These are phyloP conservation scores for Chytridiales sp. DNA, from an alignment of 371 early-diverging fungal species.

Conservation along the genomic window DNA sequence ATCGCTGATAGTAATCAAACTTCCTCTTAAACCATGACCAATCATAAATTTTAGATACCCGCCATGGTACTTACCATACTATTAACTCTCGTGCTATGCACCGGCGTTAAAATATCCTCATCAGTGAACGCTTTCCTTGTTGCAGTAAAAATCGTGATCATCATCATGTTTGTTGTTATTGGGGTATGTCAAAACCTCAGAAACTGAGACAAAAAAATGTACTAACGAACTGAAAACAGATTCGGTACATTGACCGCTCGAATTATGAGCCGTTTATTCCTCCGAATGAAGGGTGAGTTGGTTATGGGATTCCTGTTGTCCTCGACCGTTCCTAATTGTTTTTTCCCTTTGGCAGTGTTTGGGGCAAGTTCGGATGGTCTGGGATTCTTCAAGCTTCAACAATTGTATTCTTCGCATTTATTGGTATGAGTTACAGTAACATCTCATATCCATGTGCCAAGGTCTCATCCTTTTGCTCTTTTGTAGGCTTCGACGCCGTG, in stretches of 20 bases:
- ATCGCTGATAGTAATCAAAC: too few species aligned
- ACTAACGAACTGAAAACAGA: too few species aligned
- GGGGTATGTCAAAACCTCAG: constrained; percentile 26
- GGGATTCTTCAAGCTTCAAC: constrained; percentile 52
- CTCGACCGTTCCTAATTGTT: constrained; percentile 42
- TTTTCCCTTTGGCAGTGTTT: background rate
- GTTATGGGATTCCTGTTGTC: constrained; percentile 56
- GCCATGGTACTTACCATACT: constrained; percentile 36
- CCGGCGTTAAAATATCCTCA: constrained; percentile 75
- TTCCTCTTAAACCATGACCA: too few species aligned
- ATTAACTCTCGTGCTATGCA: constrained; percentile 60
- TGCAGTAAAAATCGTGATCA: constrained; percentile 67
- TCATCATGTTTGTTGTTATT: constrained; percentile 79
- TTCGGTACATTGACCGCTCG: constrained; percentile 59
- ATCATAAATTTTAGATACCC: constrained; percentile 18
- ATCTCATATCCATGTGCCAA: too few species aligned
- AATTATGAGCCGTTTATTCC: constrained; percentile 85
- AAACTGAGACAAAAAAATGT: too few species aligned
- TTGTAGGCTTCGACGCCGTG: constrained; percentile 87
- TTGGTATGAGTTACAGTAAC: constrained; percentile 9
- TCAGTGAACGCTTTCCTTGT: constrained; percentile 71
- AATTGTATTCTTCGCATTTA: constrained; percentile 76
- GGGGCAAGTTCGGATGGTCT: constrained; percentile 6
- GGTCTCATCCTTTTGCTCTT: constrained; percentile 27
- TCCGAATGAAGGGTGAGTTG: constrained; percentile 36